Evolutionary conservation across 2,329 filamentous ascomycete species (phyloP).

Genomic region (Domatiomyces globalis): DNA sequence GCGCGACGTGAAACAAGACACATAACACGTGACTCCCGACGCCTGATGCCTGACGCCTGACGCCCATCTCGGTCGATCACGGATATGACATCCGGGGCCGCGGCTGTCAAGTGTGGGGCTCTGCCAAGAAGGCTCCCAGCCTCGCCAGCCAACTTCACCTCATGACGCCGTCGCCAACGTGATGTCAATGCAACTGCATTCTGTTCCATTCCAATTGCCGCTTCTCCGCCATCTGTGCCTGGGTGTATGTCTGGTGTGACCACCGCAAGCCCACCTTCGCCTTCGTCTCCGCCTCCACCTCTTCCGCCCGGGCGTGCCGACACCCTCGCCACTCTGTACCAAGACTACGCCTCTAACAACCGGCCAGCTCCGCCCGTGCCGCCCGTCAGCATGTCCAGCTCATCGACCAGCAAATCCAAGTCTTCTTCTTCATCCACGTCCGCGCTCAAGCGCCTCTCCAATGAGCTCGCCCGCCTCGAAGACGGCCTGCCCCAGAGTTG

Average conservation of each 20-base stretch:
- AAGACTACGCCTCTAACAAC: neutral
- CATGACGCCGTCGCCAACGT: too few species aligned
- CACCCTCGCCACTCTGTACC: neutral
- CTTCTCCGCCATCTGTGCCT: neutral
- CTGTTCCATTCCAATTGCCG: too few species aligned
- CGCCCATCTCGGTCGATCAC: too few species aligned
- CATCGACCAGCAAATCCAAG: constrained; percentile 6
- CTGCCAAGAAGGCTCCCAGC: too few species aligned
- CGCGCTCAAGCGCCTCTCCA: constrained; percentile 45
- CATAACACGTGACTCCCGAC: too few species aligned
- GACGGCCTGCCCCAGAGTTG: constrained; percentile 43
- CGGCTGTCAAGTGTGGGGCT: too few species aligned
- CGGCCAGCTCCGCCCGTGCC: neutral
- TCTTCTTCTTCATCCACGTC: constrained; percentile 7
- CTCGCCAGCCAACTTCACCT: too few species aligned
- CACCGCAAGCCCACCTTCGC: neutral
- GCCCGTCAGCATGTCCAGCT: constrained; percentile 1
- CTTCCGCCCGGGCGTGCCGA: neutral
- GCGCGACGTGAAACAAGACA: too few species aligned
- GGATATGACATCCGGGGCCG: too few species aligned
- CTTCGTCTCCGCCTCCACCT: neutral
- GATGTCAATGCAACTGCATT: too few species aligned
- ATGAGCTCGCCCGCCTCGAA: constrained; percentile 46
- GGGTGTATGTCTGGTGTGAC: neutral
- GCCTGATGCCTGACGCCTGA: too few species aligned